Percentiles rank a stretch among this genome's conserved stretches.
phyloP scores from a whole-genome alignment of 176 grass and related monocot species.

The Urochloa ruziziensis region DNA sequence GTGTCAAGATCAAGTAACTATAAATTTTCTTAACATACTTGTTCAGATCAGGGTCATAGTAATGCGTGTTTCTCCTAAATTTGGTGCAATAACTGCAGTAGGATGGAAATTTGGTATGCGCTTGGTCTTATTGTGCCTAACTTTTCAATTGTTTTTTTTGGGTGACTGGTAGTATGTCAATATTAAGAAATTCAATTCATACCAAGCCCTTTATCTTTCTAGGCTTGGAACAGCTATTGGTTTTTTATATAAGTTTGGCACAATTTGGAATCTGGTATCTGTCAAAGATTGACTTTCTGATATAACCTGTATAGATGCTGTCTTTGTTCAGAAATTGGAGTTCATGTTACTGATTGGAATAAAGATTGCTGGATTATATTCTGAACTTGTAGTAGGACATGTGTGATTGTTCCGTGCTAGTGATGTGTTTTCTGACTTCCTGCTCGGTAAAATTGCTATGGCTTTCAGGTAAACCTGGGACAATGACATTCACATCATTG shows the following conservation, averaged over 20 bases:
- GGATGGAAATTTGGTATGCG: not conserved
- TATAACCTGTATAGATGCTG: not conserved
- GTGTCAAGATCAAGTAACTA: not conserved
- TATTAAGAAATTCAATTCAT: not conserved
- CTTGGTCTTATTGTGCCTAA: not conserved
- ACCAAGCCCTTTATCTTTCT: not conserved
- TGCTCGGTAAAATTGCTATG: not conserved
- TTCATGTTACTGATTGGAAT: not conserved
- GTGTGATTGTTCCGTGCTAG: not conserved
- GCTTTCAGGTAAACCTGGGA: constrained; percentile 67
- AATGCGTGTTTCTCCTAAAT: not conserved
- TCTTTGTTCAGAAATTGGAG: not conserved
- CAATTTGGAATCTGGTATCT: not conserved
- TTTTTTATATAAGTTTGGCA: not conserved
- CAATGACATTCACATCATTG: constrained; percentile 48
- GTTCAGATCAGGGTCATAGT: not conserved
- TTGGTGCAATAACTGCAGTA: not conserved
- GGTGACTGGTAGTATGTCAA: not conserved
- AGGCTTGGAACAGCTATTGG: not conserved
- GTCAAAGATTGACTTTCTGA: constrained; percentile 15
- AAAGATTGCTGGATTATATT: not conserved
- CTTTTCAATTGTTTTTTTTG: not conserved
- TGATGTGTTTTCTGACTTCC: not conserved
- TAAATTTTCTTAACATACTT: not conserved
- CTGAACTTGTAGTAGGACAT: not conserved